phyloP scores from a whole-genome alignment of 495 filamentous ascomycete species.

The Penicillium canariense region DNA sequence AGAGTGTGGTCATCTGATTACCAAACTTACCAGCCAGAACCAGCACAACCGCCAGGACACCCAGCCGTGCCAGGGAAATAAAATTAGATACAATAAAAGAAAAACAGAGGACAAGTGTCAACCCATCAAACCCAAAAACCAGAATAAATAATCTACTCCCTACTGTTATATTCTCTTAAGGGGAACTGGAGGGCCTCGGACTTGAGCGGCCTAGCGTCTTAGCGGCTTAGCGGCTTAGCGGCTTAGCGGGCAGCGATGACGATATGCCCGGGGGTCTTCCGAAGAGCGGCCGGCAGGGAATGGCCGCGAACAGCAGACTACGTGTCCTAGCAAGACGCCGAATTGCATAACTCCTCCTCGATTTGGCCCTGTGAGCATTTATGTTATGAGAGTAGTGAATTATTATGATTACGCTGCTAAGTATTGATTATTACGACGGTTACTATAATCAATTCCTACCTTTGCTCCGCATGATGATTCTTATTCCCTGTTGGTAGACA shows the following conservation, averaged over 20 bases:
- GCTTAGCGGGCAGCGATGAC: constrained; percentile 9
- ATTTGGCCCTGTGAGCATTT: no score
- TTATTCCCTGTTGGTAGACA: not conserved
- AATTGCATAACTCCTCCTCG: not conserved
- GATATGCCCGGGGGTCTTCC: constrained; percentile 31
- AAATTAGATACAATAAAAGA: not conserved
- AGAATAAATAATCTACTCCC: not conserved
- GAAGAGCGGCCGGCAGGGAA: constrained; percentile 25
- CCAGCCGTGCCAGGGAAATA: no score
- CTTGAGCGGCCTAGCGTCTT: not conserved
- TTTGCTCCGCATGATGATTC: no score
- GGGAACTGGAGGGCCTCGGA: constrained; percentile 5
- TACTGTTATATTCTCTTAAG: not conserved
- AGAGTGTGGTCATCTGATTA: constrained; percentile 5
- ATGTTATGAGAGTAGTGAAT: no score
- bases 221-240: not conserved
- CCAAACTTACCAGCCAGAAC: constrained; percentile 3
- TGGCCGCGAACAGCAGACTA: constrained; percentile 20
- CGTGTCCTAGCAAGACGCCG: not conserved
- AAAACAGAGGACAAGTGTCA: not conserved
- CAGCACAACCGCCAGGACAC: no score
- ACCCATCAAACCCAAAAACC: not conserved
- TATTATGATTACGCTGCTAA: not conserved
- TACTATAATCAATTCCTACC: not conserved
- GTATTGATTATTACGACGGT: no score